phyloP scores from a whole-genome alignment of 495 filamentous ascomycete species.

The Aspergillus baeticus region DNA sequence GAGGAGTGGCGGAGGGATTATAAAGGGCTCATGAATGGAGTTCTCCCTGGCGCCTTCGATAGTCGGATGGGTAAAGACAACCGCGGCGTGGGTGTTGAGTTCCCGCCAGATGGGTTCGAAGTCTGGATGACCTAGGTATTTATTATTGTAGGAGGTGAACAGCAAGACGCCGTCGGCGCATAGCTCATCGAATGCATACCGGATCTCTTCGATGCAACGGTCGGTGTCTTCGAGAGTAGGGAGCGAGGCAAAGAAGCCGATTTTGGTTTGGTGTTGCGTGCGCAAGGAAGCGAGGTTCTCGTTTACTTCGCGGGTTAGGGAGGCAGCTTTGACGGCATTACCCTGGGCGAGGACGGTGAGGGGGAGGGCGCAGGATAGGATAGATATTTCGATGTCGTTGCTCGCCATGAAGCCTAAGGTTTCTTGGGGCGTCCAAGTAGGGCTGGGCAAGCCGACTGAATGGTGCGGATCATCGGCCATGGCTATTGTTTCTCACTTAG shows the following conservation, averaged over 20 bases:
- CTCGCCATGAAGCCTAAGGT: slow-evolving; percentile 33
- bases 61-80: slow-evolving; percentile 55
- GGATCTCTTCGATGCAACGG: slow-evolving; percentile 41
- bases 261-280: slow-evolving; percentile 35
- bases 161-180: slow-evolving; percentile 51
- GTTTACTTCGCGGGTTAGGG: slow-evolving; percentile 43
- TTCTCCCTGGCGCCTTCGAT: slow-evolving; percentile 25
- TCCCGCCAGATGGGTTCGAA: slow-evolving; percentile 42
- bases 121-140: slow-evolving; percentile 45
- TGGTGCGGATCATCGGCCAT: neutral
- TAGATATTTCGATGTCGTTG: slow-evolving; percentile 35
- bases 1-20: slow-evolving; percentile 53
- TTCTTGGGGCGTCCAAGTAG: slow-evolving; percentile 31
- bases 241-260: slow-evolving; percentile 48
- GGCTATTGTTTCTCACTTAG: neutral
- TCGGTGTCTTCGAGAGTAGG: slow-evolving; percentile 39
- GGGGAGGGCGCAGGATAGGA: slow-evolving; percentile 49
- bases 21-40: slow-evolving; percentile 32
- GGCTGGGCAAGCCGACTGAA: slow-evolving; percentile 34
- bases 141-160: slow-evolving; percentile 51
- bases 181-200: slow-evolving; percentile 43
- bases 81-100: slow-evolving; percentile 30
- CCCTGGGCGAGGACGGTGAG: slow-evolving; percentile 32
- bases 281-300: slow-evolving; percentile 39
- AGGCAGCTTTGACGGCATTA: slow-evolving; percentile 10